Evolutionary conservation across 345 rosid genomes (phyloP).

Genomic region (Alliaria petiolata): DNA sequence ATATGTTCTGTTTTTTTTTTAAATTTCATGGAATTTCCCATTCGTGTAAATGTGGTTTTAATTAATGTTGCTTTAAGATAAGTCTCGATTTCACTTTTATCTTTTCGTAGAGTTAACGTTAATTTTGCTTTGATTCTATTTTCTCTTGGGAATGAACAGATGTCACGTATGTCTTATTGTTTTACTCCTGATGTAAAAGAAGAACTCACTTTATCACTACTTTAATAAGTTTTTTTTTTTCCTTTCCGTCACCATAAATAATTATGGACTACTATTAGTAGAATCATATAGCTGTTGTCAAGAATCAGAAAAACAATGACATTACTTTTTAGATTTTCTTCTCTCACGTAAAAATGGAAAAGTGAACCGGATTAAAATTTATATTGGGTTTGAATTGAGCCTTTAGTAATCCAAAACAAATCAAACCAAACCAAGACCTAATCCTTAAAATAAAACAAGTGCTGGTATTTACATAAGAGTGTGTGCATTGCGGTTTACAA

Average conservation of each 20-base stretch:
- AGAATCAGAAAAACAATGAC: background rate
- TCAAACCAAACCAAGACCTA: background rate
- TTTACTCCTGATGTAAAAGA: background rate
- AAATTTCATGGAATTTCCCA: background rate
- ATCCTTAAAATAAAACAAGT: background rate
- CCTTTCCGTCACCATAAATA: background rate
- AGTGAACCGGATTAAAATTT: background rate
- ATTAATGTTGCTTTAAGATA: conserved; percentile 26
- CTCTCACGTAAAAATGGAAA: background rate
- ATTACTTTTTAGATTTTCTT: background rate
- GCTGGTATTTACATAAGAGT: too few species aligned
- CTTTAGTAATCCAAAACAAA: background rate
- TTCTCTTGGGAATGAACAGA: conserved; percentile 7
- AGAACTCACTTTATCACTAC: background rate
- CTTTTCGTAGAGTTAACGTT: conserved; percentile 31
- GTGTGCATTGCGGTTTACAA: too few species aligned
- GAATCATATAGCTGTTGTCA: background rate
- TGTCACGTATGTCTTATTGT: background rate
- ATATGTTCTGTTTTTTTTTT: background rate
- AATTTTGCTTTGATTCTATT: background rate
- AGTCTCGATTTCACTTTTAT: conserved; percentile 14
- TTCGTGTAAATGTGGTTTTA: conserved; percentile 20
- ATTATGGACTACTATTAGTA: background rate
- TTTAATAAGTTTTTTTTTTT: background rate
- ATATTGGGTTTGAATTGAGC: background rate